A percentile compares a stretch with the other conserved stretches of the same genome.
Evolutionary conservation across 495 filamentous ascomycete genomes (phyloP).

Genomic region (Penicillium canariense): DNA sequence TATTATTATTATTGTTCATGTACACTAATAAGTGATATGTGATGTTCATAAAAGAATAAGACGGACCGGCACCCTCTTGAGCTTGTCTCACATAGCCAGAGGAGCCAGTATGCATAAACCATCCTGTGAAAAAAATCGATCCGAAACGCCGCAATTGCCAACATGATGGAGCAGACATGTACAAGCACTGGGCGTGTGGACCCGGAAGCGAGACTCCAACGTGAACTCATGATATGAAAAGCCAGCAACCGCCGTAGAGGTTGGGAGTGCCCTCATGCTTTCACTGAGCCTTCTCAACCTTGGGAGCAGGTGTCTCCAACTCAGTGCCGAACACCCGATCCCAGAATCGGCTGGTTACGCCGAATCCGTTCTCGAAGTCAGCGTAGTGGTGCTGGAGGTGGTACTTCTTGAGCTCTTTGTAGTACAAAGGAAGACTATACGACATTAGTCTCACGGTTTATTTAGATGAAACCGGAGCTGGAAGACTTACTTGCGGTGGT

Average conservation of each 20-base stretch:
- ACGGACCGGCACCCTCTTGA: conserved; percentile 5
- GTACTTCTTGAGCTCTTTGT: conserved; percentile 89
- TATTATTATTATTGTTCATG: conserved; percentile 42
- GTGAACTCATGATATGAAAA: conserved; percentile 27
- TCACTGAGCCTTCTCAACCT: conserved; percentile 57
- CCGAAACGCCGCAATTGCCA: conserved; percentile 20
- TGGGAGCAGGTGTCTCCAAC: conserved; percentile 49
- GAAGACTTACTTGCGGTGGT: conserved; percentile 77
- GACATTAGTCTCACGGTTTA: conserved; percentile 13
- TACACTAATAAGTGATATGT: conserved; percentile 33
- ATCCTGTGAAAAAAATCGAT: conserved; percentile 11
- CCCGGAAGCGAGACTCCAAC: conserved; percentile 16
- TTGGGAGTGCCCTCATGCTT: not conserved
- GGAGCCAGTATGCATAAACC: conserved; percentile 22
- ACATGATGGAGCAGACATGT: conserved; percentile 15
- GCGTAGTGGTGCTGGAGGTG: conserved; percentile 96
- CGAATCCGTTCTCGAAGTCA: conserved; percentile 97
- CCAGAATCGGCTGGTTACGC: conserved; percentile 98
- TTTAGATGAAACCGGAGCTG: not conserved
- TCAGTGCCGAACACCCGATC: conserved; percentile 89
- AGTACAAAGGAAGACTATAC: conserved; percentile 73
- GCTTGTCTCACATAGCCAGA: not conserved
- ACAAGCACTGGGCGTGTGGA: conserved; percentile 5
- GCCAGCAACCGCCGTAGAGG: not conserved
- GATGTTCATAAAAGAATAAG: conserved; percentile 10